Evolutionary conservation across 2,329 filamentous ascomycete genomes (phyloP).

Genomic region (Fusarium sp.): DNA sequence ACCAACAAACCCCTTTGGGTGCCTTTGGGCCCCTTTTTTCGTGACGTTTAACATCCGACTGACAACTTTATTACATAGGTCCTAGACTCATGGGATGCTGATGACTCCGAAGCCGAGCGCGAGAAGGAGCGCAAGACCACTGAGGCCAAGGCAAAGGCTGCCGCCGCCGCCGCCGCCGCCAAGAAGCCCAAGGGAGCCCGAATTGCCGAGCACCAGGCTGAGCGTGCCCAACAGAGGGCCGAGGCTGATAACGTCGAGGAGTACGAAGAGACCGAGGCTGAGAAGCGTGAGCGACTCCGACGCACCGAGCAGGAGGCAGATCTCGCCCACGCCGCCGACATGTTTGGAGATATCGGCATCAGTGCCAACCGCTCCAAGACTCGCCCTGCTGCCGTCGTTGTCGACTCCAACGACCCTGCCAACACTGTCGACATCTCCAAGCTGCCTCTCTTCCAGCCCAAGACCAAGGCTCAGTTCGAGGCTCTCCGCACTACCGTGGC

Average conservation of each 20-base stretch:
- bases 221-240: conserved; percentile 65
- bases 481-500: conserved; percentile 81
- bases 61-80: conserved; percentile 68
- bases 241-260: conserved; percentile 70
- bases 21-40: background rate
- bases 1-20: background rate
- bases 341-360: conserved; percentile 83
- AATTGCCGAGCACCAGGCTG: conserved; percentile 81
- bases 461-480: conserved; percentile 87
- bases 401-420: conserved; percentile 79
- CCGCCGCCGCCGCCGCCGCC: conserved; percentile 86
- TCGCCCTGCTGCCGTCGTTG: conserved; percentile 73
- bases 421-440: conserved; percentile 84
- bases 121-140: conserved; percentile 92
- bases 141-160: conserved; percentile 89
- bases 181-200: conserved; percentile 92
- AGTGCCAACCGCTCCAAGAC: conserved; percentile 75
- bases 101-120: conserved; percentile 94
- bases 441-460: conserved; percentile 88
- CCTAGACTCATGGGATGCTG: conserved; percentile 95
- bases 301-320: conserved; percentile 88
- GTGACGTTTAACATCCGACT: background rate
- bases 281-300: conserved; percentile 79
- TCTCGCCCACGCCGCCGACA: conserved; percentile 88
- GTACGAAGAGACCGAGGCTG: conserved; percentile 79